phyloP scores from a whole-genome alignment of 192 early-diverging fungal genomes.

The Backusella australiensis region DNA sequence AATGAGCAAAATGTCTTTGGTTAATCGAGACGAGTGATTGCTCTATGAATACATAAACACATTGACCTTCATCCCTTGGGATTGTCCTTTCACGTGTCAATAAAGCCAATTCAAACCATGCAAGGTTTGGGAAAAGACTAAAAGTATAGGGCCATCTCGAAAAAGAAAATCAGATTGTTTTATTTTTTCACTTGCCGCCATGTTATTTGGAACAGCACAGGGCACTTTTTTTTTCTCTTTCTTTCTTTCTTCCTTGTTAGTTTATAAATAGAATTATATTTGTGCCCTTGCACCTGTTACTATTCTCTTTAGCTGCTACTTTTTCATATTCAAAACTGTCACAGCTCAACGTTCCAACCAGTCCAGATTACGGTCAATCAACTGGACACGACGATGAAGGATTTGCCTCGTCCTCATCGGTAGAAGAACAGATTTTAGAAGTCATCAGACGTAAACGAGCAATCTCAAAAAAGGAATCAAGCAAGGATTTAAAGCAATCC shows the following conservation, averaged over 20 bases:
- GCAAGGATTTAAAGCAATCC: conserved; percentile 4
- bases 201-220: not conserved
- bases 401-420: conserved; percentile 35
- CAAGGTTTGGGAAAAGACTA: not conserved
- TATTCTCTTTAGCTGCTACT: not conserved
- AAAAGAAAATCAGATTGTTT: not conserved
- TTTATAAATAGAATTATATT: not conserved
- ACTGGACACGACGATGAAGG: conserved; percentile 25
- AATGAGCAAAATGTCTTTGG: no score
- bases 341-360: not conserved
- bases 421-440: conserved; percentile 25
- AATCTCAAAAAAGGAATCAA: not conserved
- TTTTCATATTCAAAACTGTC: not conserved
- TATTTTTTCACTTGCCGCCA: not conserved
- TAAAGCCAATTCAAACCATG: not conserved
- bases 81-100: not conserved
- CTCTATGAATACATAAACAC: not conserved
- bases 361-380: not conserved
- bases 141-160: not conserved
- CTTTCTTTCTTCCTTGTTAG: not conserved
- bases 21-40: no score
- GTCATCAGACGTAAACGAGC: conserved; percentile 16
- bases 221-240: not conserved
- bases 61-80: not conserved
- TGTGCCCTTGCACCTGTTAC: no score